Conservation (phyloP, 208 protist genomes). For the Sergeia podlipaevii region DNA sequence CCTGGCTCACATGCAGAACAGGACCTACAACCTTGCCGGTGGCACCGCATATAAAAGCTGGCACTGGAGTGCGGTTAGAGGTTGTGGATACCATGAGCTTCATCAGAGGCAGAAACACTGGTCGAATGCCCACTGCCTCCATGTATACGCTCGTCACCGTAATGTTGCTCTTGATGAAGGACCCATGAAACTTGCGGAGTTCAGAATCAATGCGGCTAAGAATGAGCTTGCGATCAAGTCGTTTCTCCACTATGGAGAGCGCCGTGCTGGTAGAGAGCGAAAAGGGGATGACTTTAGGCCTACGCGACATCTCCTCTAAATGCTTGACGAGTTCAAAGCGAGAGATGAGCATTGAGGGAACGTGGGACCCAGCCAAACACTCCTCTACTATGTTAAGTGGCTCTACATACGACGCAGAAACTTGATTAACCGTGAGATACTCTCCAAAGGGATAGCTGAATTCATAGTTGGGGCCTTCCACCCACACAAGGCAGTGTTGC, state of each 20-base stretch:
- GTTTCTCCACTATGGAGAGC: slow-evolving; percentile 67
- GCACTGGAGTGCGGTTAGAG: slow-evolving; percentile 32
- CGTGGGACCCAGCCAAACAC: slow-evolving; percentile 69
- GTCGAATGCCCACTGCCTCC: slow-evolving; percentile 59
- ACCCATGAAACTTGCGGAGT: slow-evolving; percentile 84
- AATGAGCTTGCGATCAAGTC: slow-evolving; percentile 55
- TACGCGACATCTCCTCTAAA: slow-evolving; percentile 56
- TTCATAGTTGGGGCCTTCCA: slow-evolving; percentile 79
- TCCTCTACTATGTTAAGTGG: slow-evolving; percentile 61
- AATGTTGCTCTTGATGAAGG: slow-evolving; percentile 76
- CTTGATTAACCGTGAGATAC: slow-evolving; percentile 74
- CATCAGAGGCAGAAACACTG: slow-evolving; percentile 82
- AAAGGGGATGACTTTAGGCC: slow-evolving; percentile 74
- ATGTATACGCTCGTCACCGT: slow-evolving; percentile 56
- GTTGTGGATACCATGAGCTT: slow-evolving; percentile 66
- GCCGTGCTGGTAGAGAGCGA: slow-evolving; percentile 86
- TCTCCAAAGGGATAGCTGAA: slow-evolving; percentile 89
- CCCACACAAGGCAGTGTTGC: slow-evolving; percentile 77
- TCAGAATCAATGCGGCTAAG: slow-evolving; percentile 74
- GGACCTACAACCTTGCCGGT: slow-evolving; percentile 81
- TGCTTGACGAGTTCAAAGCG: slow-evolving; percentile 83
- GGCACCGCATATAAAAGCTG: slow-evolving; percentile 83
- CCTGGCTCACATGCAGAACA: slow-evolving; percentile 48
- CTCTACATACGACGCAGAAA: slow-evolving; percentile 80
- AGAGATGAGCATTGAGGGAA: slow-evolving; percentile 87